Evolutionary conservation across 202 grass and related monocot genomes (phyloP), one percentile per base, ranked within the genome.

Genomic region (Bolboschoenoplectus hybrid): DNA sequence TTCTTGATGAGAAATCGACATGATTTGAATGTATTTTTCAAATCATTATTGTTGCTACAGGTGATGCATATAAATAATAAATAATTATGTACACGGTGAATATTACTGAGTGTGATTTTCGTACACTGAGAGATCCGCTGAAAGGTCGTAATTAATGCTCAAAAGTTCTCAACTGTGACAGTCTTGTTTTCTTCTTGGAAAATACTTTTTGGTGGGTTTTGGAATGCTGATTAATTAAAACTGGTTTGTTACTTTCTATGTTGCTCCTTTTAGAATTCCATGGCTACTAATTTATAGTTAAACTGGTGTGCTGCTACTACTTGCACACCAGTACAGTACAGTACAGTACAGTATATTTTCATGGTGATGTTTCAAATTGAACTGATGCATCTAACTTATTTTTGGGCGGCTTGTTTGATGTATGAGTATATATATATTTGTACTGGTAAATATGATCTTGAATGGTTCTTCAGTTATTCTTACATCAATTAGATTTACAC

Each of bases 141-240:
- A 77, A 55, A 57, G 49, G 34, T 56, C 2, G 13, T 56, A 38
- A 78, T 78, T 36, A 78, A 78, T 78, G 74, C n/a, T 0, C 38
- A 78, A 78, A 76, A 57, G 74, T 57, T 50, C 39, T 78, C 8
- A 78, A 78, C n/a, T 50, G 74, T 10, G 74, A 78, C 74, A 78
- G 56, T 52, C 34, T 38, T 77, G 74, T 35, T 72, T 46, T 40
- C n/a, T 40, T 40, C n/a, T 40, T 45, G 7, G 16, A 40, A 69
- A 67, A 67, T 39, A 17, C 14, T 68, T 68, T 71, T 71, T 44
- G 26, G 26, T 26, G 26, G 26, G 26, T 26, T 26, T 26, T 26
- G 26, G 26, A 26, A 26, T 26, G 26, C 26, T 26, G 26, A 26
- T 26, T 26, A 26, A 26, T 26, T 26, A 26, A 26, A 26, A 26